phyloP scores from a whole-genome alignment of 2,329 filamentous ascomycete genomes.

The Venturia oleaginea region DNA sequence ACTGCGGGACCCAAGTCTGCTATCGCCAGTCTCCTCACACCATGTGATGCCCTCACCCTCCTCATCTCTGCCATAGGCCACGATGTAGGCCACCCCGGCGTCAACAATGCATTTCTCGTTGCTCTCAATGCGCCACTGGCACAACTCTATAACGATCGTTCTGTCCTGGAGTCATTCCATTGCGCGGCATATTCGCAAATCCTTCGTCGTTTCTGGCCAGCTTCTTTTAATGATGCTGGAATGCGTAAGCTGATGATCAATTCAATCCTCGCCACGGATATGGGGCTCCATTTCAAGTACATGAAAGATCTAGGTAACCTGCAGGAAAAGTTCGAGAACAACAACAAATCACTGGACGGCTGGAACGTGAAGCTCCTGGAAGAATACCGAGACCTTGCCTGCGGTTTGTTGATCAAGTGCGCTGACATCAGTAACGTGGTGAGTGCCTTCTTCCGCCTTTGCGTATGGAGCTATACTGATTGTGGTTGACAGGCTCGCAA shows the following conservation, averaged over 20 bases:
- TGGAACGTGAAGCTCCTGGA: conserved; percentile 72
- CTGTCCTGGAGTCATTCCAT: conserved; percentile 93
- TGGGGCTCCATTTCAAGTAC: conserved; percentile 94
- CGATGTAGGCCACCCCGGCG: conserved; percentile 92
- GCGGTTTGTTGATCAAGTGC: conserved; percentile 91
- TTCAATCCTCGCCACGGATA: conserved; percentile 94
- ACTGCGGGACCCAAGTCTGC: conserved; percentile 43
- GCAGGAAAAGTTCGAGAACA: conserved; percentile 66
- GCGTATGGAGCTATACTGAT: conserved; percentile 19
- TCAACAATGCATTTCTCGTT: conserved; percentile 94
- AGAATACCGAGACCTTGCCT: conserved; percentile 71
- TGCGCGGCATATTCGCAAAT: conserved; percentile 97
- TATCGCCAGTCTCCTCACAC: conserved; percentile 66
- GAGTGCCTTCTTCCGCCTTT: conserved; percentile 33
- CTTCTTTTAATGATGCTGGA: conserved; percentile 64
- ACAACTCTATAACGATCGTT: conserved; percentile 93
- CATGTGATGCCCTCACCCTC: conserved; percentile 81
- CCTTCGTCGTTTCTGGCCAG: conserved; percentile 82
- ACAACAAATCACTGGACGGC: conserved; percentile 52
- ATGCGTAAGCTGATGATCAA: conserved; percentile 92
- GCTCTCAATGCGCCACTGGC: conserved; percentile 87
- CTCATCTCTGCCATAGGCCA: conserved; percentile 95
- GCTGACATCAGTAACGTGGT: conserved; percentile 98
- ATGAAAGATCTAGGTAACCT: conserved; percentile 80
- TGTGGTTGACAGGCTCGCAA: conserved; percentile 58